Evolutionary conservation across 108 stramenopile genomes (phyloP).

Genomic region (Skeletonema menzelii): DNA sequence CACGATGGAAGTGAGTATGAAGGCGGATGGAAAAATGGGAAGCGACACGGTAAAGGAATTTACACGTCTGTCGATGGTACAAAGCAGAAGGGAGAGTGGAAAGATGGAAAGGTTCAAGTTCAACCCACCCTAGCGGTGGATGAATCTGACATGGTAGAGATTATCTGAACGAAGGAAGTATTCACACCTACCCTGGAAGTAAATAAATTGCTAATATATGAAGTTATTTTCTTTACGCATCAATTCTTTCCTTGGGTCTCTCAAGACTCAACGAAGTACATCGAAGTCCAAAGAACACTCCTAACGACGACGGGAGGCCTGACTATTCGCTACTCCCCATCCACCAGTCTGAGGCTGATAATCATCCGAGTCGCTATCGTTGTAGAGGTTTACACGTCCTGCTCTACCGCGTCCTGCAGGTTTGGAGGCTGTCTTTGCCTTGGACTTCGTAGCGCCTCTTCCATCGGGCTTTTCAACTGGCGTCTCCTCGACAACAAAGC

Average conservation of each 20-base stretch:
- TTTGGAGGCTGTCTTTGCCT: not conserved
- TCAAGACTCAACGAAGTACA: not conserved
- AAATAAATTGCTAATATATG: not conserved
- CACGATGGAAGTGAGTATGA: too few species aligned
- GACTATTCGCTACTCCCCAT: not conserved
- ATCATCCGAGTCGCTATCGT: not conserved
- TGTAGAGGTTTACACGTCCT: not conserved
- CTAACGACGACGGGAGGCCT: not conserved
- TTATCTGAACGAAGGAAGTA: not conserved
- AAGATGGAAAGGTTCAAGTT: not conserved
- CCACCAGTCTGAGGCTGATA: not conserved
- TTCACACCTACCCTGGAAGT: not conserved
- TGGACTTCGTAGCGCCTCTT: not conserved
- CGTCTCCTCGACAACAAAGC: slow-evolving; percentile 33
- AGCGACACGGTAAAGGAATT: not conserved
- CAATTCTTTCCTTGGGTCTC: not conserved
- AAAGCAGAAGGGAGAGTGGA: not conserved
- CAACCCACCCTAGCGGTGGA: not conserved
- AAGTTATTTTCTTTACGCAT: not conserved
- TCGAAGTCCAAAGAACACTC: not conserved
- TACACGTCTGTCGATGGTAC: not conserved
- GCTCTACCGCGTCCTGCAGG: not conserved
- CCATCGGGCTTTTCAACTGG: slow-evolving; percentile 23
- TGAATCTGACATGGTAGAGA: not conserved
- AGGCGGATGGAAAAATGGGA: not conserved